Evolutionary conservation across 106 monocot species (phyloP).

Genomic region (Cymbidium sinense): DNA sequence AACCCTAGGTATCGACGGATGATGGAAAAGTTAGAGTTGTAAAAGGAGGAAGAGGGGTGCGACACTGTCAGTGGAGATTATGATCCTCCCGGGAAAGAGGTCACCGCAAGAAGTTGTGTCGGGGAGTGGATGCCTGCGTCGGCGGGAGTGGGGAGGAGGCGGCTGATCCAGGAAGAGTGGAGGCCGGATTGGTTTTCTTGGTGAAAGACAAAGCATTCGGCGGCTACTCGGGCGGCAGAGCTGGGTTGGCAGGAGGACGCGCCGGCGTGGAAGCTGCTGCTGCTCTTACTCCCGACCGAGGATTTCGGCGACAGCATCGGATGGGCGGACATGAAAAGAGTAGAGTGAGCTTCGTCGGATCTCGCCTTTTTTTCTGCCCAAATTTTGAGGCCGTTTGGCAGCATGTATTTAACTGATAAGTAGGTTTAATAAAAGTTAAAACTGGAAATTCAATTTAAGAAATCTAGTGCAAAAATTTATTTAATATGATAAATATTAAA

Average conservation of each 20-base stretch:
- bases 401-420: too few species aligned
- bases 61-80: background rate
- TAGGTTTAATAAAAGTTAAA: too few species aligned
- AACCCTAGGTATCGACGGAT: background rate
- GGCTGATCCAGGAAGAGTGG: conserved; percentile 3
- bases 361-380: background rate
- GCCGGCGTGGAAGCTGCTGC: background rate
- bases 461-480: too few species aligned
- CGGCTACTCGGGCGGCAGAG: background rate
- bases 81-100: background rate
- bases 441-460: too few species aligned
- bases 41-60: background rate
- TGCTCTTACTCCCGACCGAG: background rate
- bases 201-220: background rate
- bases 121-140: background rate
- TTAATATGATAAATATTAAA: too few species aligned
- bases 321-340: background rate
- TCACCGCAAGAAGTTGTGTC: background rate
- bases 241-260: background rate
- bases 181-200: background rate
- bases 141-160: background rate
- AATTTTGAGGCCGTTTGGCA: too few species aligned
- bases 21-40: background rate
- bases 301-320: background rate
- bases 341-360: background rate